Evolutionary conservation across 2,329 filamentous ascomycete genomes (phyloP).

Genomic region (Madurella fahalii): DNA sequence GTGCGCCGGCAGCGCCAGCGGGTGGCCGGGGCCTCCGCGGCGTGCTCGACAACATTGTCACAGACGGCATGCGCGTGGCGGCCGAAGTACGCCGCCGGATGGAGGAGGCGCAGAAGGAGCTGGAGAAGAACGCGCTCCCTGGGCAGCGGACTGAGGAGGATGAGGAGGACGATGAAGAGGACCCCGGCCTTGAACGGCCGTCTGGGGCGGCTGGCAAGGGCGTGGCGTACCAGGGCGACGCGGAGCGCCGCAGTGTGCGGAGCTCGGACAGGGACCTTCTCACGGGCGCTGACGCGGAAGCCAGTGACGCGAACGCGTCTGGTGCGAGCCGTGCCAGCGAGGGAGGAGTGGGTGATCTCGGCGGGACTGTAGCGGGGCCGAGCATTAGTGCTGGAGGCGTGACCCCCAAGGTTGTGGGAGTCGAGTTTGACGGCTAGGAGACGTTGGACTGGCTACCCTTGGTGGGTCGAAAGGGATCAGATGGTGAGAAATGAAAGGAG

Average conservation of each 20-base stretch:
- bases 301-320: slow-evolving; percentile 32
- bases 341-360: slow-evolving; percentile 1
- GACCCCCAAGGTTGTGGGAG: slow-evolving; percentile 23
- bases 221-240: slow-evolving; percentile 48
- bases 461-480: not conserved
- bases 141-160: slow-evolving; percentile 63
- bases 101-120: slow-evolving; percentile 90
- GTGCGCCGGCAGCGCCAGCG: slow-evolving; percentile 39
- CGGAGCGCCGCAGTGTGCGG: slow-evolving; percentile 60
- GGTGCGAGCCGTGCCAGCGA: slow-evolving; percentile 5
- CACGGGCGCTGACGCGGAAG: slow-evolving; percentile 69
- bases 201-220: slow-evolving; percentile 1
- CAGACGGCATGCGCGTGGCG: slow-evolving; percentile 93
- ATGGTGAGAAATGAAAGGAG: not conserved
- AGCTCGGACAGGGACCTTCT: slow-evolving; percentile 67
- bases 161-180: slow-evolving; percentile 20
- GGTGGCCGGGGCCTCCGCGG: slow-evolving; percentile 73
- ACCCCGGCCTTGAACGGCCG: slow-evolving; percentile 25
- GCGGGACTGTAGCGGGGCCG: slow-evolving; percentile 28
- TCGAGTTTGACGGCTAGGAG: slow-evolving; percentile 29
- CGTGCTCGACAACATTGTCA: slow-evolving; percentile 95
- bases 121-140: slow-evolving; percentile 76
- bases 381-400: slow-evolving; percentile 11
- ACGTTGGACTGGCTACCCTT: slow-evolving; percentile 17
- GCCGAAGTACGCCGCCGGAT: slow-evolving; percentile 87